Evolutionary conservation across 768 basidiomycete genomes (phyloP).

Genomic region (Xanthoconium stramineum): DNA sequence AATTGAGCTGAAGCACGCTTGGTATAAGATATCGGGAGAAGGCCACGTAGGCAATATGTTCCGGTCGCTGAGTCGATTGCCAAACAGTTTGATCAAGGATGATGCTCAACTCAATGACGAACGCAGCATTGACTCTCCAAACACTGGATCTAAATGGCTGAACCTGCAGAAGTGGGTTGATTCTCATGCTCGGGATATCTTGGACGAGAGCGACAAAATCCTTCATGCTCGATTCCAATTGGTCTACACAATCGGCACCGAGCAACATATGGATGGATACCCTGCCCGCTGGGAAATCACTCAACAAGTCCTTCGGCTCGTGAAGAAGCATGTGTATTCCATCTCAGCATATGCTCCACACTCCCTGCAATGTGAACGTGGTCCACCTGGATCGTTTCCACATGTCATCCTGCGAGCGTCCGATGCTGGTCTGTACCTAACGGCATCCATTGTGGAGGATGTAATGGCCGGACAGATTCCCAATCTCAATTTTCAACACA

Average conservation of each 20-base stretch:
- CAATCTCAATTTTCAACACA: no score
- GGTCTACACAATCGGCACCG: not conserved
- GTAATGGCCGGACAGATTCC: not conserved
- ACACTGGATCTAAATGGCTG: not conserved
- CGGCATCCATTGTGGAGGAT: not conserved
- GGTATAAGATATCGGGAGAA: not conserved
- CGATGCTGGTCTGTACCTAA: not conserved
- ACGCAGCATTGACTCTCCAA: not conserved
- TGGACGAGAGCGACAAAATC: not conserved
- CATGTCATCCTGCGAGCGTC: no score
- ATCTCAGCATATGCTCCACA: not conserved
- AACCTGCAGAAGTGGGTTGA: not conserved
- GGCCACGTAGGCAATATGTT: not conserved
- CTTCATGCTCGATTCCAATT: not conserved
- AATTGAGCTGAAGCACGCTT: no score
- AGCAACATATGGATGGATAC: not conserved
- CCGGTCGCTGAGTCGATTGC: not conserved
- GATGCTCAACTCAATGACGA: not conserved
- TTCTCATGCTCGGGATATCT: not conserved
- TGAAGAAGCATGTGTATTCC: not conserved
- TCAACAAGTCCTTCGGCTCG: not conserved
- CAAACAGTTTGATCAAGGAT: no score
- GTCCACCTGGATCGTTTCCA: no score
- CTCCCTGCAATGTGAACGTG: not conserved
- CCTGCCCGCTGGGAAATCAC: not conserved